A percentile compares a stretch with the other conserved stretches of the same genome.
Evolutionary conservation across 1,284 basidiomycete species (phyloP).

Genomic region (Inonotus obliquus): DNA sequence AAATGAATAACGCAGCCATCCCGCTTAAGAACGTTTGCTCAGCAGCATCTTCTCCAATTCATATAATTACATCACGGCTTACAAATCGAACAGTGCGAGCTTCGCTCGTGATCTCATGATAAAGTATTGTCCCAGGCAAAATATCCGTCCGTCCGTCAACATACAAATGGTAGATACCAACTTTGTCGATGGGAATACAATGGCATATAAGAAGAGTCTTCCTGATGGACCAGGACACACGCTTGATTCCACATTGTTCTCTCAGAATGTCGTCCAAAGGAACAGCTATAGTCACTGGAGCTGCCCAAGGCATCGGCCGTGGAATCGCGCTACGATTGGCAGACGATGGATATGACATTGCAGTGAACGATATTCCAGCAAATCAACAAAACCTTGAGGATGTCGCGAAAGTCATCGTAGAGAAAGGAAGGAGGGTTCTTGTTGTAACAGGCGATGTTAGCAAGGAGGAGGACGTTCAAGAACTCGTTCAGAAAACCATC

Average conservation of each 20-base stretch:
- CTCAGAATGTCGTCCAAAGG: conserved; percentile 1
- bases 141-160: no score
- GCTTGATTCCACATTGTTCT: neutral
- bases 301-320: conserved; percentile 24
- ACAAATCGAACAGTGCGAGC: no score
- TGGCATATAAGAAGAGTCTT: neutral
- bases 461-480: conserved; percentile 7
- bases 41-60: no score
- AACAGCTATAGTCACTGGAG: conserved; percentile 14
- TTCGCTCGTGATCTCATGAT: no score
- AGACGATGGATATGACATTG: conserved; percentile 19
- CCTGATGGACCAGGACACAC: no score
- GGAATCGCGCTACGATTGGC: conserved; percentile 20
- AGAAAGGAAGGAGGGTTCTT: conserved; percentile 6
- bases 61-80: no score
- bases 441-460: conserved; percentile 5
- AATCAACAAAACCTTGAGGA: conserved; percentile 1
- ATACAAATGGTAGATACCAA: no score
- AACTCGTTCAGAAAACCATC: conserved; percentile 7
- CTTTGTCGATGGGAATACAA: neutral
- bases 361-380: conserved; percentile 18
- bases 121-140: no score
- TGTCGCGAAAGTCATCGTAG: neutral
- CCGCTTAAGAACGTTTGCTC: no score
- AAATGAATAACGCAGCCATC: no score